Evolutionary conservation across 495 filamentous ascomycete genomes (phyloP), one percentile per base, ranked within the genome.

Genomic region (Thozetella sp.): DNA sequence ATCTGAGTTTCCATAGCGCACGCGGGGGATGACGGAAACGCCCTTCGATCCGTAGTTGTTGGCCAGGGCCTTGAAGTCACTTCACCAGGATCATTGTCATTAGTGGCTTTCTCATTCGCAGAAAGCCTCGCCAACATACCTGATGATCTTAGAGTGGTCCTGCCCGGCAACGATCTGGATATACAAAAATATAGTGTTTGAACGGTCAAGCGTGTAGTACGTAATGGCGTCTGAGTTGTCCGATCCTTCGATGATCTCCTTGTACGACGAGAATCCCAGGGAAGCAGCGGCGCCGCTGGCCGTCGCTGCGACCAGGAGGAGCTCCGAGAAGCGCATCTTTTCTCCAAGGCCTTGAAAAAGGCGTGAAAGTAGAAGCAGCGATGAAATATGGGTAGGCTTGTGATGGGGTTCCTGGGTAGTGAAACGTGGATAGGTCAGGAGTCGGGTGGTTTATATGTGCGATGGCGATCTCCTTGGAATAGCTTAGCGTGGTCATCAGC

Each of bases 1-100:
- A 20, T 48, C 43, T n/a, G 43, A 20, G n/a, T 9, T 48, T n/a
- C 43, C 43, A 20, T 48, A 27, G 51, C 51, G 51, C 3, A 53
- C 51, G 25, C 51, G 51, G 6, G 51, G 51, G 51, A 53, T 53
- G 22, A 53, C 51, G 3, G 51, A 53, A 3, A 53, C 51, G 25
- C 25, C 25, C 10, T 53, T 24, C 15, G 22, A 12, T 3, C 51
- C 51, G 22, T 53, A 53, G 51, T 53, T 53, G 6, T 25, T 6
- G 22, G 22, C 22, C 51, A 53, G 20, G 15, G 51, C 25, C 51
- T 27, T 53, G n/a, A 53, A 53, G 22, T 53, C 51, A 20, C 43
- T 48, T 9, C 17, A 17, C n/a, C n/a, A n/a, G n/a, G n/a, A n/a
- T n/a, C n/a, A n/a, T n/a, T n/a, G n/a, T n/a, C n/a, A n/a, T n/a